Conservation (phyloP, 1,139 yeast genomes). For the Yamadazyma siamensis region DNA sequence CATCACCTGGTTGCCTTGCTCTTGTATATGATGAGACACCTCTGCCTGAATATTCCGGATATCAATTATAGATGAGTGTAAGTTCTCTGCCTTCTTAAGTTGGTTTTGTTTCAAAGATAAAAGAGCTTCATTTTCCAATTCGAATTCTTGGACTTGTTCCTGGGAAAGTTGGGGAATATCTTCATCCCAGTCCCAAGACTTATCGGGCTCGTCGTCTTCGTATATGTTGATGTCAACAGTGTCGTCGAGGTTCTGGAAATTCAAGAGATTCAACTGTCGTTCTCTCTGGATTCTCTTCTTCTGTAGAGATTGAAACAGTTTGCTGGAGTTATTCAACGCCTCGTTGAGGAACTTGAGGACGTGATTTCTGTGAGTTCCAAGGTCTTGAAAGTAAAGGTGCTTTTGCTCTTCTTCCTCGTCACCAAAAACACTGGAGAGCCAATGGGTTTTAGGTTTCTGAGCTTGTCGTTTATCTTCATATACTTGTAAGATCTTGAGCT, state of each 20-base stretch:
- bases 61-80: conserved; percentile 79
- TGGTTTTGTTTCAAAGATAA: conserved; percentile 62
- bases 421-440: conserved; percentile 26
- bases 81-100: conserved; percentile 59
- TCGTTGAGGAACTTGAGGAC: conserved; percentile 37
- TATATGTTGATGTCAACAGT: conserved; percentile 17
- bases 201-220: conserved; percentile 1
- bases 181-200: conserved; percentile 1
- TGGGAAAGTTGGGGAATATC: conserved; percentile 33
- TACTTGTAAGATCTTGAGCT: conserved; percentile 45
- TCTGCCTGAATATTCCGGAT: conserved; percentile 78
- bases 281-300: conserved; percentile 41
- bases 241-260: conserved; percentile 42
- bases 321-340: conserved; percentile 30
- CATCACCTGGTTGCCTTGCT: conserved; percentile 73
- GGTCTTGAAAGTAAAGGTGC: conserved; percentile 23
- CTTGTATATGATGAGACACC: conserved; percentile 67
- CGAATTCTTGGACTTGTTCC: conserved; percentile 65
- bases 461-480: conserved; percentile 47
- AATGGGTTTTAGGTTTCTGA: conserved; percentile 13
- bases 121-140: conserved; percentile 69
- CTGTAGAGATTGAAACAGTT: conserved; percentile 39
- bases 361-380: conserved; percentile 34
- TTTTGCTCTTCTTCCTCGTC: conserved; percentile 28
- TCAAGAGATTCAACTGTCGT: conserved; percentile 35